Base-by-base conservation (phyloP, 2,329 filamentous ascomycete genomes). In the Aspergillus terreus region DNA sequence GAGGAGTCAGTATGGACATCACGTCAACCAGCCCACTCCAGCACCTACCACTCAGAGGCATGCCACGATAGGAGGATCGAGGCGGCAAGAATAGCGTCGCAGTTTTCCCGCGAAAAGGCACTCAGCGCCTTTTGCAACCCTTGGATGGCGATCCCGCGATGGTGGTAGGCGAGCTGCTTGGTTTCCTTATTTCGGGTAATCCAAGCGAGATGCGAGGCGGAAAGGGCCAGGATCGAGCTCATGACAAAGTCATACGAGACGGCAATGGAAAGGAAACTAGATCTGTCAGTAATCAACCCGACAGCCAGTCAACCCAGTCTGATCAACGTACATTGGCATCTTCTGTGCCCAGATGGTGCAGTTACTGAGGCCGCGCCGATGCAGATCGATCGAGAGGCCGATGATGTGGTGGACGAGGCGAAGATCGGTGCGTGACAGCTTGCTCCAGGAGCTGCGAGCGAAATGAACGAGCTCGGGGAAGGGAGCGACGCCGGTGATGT, bases 11-110 rank as follows among this genome's bases (percentile, higher is more conserved):
- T 63, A 50, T 66, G 43, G 11, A 38, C 9, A 14, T 12, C 23
- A 23, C 14, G 11, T 12, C 36, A 38, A 25, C 21, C 5, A 32
- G 43, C 21, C 65, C 42, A 61, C 11, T n/a, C 57, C 60, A 50
- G 63, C 38, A 76, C 86, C 78, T 81, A 95, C 92, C 92, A 97
- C 76, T 97, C 92, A 54, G 87, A 94, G 50, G 90, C 89, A 76
- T 97, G 92, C 92, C 94, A 97, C 35, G 92, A 95, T 46, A 99
- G 81, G 44, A 97, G 82, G 42, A 96, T 84, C 23, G 92, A 96
- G 30, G 92, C 90, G 23, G 92, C 92, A 49, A 99, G 81, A 56
- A 96, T 86, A 41, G 92, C 91, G 72, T 99, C 92, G 2, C 90
- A 92, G 55, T 91, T 95, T 47, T 87, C 84, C 62, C 84, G 85